A percentile compares a stretch with the other conserved stretches of the same genome.
These are phyloP conservation scores for Dipteronia dyeriana DNA, from an alignment of 345 rosid species.

Conservation along the genomic window DNA sequence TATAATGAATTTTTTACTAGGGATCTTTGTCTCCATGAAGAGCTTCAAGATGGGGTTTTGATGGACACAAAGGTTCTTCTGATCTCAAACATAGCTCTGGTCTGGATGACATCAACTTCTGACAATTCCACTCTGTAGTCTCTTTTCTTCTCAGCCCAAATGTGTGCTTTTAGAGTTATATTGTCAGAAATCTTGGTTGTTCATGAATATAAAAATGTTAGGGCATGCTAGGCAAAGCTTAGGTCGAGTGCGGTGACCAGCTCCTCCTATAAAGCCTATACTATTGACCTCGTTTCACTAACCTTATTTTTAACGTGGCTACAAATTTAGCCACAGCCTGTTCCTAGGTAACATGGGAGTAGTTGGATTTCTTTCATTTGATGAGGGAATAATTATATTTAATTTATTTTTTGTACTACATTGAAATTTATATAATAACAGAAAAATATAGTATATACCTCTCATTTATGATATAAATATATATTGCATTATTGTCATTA, in stretches of 20 bases:
- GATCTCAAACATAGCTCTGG: neutral
- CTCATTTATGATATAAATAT: neutral
- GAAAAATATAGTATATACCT: neutral
- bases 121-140: conserved; percentile 14
- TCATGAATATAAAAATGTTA: neutral
- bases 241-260: conserved; percentile 6
- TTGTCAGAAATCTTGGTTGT: neutral
- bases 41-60: neutral
- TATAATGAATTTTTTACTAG: neutral
- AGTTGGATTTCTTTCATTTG: conserved; percentile 5
- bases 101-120: neutral
- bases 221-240: conserved; percentile 1
- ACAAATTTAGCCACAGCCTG: neutral
- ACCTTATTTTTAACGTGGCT: neutral
- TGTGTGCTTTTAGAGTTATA: neutral
- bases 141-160: neutral
- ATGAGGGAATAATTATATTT: neutral
- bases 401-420: neutral
- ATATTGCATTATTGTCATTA: neutral
- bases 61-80: conserved; percentile 2
- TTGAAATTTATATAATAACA: neutral
- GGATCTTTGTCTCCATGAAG: conserved; percentile 16
- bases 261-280: neutral
- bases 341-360: conserved; percentile 20
- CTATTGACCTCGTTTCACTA: conserved; percentile 9